phyloP scores from a whole-genome alignment of 192 early-diverging fungal species.

The Coemansia sp. region DNA sequence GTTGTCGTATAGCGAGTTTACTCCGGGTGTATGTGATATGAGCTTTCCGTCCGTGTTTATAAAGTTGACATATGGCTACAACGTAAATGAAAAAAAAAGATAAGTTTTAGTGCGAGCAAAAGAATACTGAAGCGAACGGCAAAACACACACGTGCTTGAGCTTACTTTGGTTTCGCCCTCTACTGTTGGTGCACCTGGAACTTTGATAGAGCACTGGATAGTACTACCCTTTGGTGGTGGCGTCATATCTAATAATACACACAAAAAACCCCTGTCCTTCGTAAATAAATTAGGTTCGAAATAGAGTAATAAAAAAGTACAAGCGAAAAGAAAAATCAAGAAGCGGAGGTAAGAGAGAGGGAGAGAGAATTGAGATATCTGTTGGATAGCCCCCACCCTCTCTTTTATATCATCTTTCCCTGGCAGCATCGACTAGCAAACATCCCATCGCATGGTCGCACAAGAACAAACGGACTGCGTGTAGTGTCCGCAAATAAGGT shows the following conservation, averaged over 20 bases:
- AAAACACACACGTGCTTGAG: background rate
- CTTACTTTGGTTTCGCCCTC: slow-evolving; percentile 35
- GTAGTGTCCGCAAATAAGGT: no score
- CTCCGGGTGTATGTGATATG: slow-evolving; percentile 53
- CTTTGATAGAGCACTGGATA: slow-evolving; percentile 25
- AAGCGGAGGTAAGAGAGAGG: background rate
- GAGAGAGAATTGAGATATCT: background rate
- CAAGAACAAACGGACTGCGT: background rate
- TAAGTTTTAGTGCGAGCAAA: no score
- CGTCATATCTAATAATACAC: slow-evolving; percentile 6
- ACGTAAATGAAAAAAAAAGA: background rate
- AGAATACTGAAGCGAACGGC: background rate
- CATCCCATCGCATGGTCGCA: no score
- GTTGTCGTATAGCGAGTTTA: slow-evolving; percentile 77
- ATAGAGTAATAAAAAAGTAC: background rate
- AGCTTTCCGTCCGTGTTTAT: slow-evolving; percentile 40
- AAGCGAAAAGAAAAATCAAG: background rate
- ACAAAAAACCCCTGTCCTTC: background rate
- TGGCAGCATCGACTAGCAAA: no score
- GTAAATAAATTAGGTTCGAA: background rate
- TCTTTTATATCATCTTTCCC: no score
- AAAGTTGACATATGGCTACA: slow-evolving; percentile 40
- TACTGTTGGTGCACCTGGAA: slow-evolving; percentile 18
- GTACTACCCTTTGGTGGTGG: slow-evolving; percentile 9
- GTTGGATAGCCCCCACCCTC: background rate